Conservation (phyloP, 2,329 filamentous ascomycete genomes). For the Penicillium sumatraense region DNA sequence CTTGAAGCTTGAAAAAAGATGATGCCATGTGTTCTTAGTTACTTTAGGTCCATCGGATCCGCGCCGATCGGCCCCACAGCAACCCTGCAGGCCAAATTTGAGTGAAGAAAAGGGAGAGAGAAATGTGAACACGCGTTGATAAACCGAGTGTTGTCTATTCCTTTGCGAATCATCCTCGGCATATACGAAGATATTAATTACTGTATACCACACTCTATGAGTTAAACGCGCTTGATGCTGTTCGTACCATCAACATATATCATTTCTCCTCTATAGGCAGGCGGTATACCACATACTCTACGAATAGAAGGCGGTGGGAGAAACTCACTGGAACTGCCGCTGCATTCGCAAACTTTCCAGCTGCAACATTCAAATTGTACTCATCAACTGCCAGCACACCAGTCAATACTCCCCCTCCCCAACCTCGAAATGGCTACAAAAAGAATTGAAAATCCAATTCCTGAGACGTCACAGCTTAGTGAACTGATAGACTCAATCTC, state of each 20-base stretch:
- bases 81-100: conserved; percentile 24
- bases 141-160: too few species aligned
- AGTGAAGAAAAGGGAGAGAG: too few species aligned
- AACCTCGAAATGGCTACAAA: conserved; percentile 20
- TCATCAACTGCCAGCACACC: neutral
- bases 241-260: too few species aligned
- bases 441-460: conserved; percentile 13
- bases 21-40: conserved; percentile 46
- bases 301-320: conserved; percentile 9
- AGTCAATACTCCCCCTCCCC: neutral
- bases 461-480: conserved; percentile 45
- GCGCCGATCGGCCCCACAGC: conserved; percentile 20
- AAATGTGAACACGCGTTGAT: too few species aligned
- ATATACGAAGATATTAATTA: too few species aligned
- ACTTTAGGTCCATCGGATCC: conserved; percentile 35
- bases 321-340: too few species aligned
- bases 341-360: too few species aligned
- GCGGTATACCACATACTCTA: conserved; percentile 9
- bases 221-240: too few species aligned
- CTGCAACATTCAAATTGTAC: too few species aligned
- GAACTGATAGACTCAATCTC: conserved; percentile 41
- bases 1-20: conserved; percentile 18
- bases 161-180: too few species aligned
- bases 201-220: too few species aligned
- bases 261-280: conserved; percentile 4